Percentiles rank a stretch among this genome's conserved stretches.
These are phyloP conservation scores for Neoconidiobolus thromboides DNA, from an alignment of 371 early-diverging fungal genomes.

Conservation along the genomic window DNA sequence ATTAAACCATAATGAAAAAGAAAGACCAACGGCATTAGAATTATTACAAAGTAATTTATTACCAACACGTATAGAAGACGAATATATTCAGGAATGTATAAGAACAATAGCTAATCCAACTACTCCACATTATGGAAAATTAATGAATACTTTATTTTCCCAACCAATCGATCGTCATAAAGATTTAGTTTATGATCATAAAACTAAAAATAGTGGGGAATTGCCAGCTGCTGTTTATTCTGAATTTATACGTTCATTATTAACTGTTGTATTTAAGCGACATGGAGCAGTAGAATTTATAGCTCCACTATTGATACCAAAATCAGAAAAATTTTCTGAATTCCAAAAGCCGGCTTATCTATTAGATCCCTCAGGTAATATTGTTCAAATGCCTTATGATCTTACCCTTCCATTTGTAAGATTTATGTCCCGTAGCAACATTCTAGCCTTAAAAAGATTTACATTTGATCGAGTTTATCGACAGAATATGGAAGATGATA, in stretches of 20 bases:
- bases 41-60: slow-evolving; percentile 55
- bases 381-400: slow-evolving; percentile 80
- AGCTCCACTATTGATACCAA: slow-evolving; percentile 72
- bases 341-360: slow-evolving; percentile 54
- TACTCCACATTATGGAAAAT: slow-evolving; percentile 63
- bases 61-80: slow-evolving; percentile 79
- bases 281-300: slow-evolving; percentile 77
- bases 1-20: slow-evolving; percentile 55
- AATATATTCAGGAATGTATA: slow-evolving; percentile 77
- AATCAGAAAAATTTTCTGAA: slow-evolving; percentile 42
- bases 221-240: slow-evolving; percentile 40
- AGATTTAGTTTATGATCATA: slow-evolving; percentile 79
- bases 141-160: slow-evolving; percentile 66
- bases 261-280: slow-evolving; percentile 58
- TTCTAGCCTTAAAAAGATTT: slow-evolving; percentile 62
- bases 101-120: slow-evolving; percentile 67
- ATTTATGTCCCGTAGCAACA: slow-evolving; percentile 50
- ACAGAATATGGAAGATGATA: slow-evolving; percentile 34
- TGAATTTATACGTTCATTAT: slow-evolving; percentile 46
- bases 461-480: slow-evolving; percentile 71
- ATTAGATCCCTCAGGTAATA: slow-evolving; percentile 59
- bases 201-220: slow-evolving; percentile 28
- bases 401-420: slow-evolving; percentile 85
- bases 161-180: slow-evolving; percentile 62
- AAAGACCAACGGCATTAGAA: slow-evolving; percentile 69